phyloP scores from a whole-genome alignment of 2,329 filamentous ascomycete species.

The Gyromitra esculenta region DNA sequence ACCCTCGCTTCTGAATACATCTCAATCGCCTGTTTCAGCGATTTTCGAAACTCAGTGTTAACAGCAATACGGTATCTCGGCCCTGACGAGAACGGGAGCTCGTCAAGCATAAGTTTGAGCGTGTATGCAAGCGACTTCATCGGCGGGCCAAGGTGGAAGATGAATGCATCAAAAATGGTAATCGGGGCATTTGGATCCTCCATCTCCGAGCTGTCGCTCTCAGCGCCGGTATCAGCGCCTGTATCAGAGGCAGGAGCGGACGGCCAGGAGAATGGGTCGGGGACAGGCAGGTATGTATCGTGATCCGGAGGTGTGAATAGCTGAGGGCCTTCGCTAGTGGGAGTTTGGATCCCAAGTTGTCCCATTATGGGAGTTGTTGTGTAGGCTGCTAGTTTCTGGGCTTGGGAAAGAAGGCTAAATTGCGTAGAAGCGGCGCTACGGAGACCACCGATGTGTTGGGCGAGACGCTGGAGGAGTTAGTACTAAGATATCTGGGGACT shows the following conservation, averaged over 20 bases:
- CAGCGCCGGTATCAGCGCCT: background rate
- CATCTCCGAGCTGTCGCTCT: background rate
- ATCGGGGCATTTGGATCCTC: slow-evolving; percentile 64
- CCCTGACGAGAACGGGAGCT: slow-evolving; percentile 79
- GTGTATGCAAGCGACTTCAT: slow-evolving; percentile 97
- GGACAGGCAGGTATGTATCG: slow-evolving; percentile 55
- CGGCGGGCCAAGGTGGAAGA: slow-evolving; percentile 85
- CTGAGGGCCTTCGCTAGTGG: slow-evolving; percentile 29
- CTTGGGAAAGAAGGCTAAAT: slow-evolving; percentile 81
- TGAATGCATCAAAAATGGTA: slow-evolving; percentile 92
- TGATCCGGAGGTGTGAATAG: slow-evolving; percentile 53
- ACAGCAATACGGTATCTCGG: slow-evolving; percentile 75
- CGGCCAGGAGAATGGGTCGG: slow-evolving; percentile 10
- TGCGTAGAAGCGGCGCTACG: slow-evolving; percentile 89
- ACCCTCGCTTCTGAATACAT: slow-evolving; percentile 80
- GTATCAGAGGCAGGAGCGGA: slow-evolving; percentile 10
- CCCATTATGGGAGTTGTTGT: background rate
- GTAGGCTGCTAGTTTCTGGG: slow-evolving; percentile 57
- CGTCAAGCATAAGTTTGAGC: slow-evolving; percentile 84
- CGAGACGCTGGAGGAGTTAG: slow-evolving; percentile 68
- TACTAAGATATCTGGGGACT: background rate
- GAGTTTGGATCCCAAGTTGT: slow-evolving; percentile 5
- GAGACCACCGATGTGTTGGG: slow-evolving; percentile 88
- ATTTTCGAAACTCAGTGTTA: slow-evolving; percentile 81
- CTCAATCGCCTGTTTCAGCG: slow-evolving; percentile 79